phyloP scores from a whole-genome alignment of 169 alveolate genomes.

The Plasmodium cynomolgi region DNA sequence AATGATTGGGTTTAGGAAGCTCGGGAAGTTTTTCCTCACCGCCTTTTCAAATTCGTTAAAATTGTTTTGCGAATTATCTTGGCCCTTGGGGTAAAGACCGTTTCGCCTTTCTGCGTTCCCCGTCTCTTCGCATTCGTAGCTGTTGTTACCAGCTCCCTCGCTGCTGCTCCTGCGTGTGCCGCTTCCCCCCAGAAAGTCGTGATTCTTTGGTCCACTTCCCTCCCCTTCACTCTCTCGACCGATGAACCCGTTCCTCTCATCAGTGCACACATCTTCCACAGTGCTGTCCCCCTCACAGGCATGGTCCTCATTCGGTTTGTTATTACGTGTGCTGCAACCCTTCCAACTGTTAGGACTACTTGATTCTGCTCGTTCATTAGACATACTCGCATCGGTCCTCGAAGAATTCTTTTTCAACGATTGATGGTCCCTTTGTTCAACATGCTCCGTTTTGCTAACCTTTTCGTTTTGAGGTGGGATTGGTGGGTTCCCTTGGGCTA shows the following conservation, averaged over 20 bases:
- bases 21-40: conserved; percentile 61
- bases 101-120: not conserved
- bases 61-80: conserved; percentile 22
- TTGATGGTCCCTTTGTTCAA: not conserved
- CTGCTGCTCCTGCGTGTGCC: not conserved
- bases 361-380: not conserved
- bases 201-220: not conserved
- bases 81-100: not conserved
- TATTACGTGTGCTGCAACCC: not conserved
- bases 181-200: not conserved
- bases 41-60: conserved; percentile 70
- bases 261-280: not conserved
- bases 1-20: conserved; percentile 54
- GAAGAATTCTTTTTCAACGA: not conserved
- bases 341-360: not conserved
- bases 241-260: not conserved
- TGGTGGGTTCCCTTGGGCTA: not conserved
- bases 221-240: not conserved
- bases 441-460: not conserved
- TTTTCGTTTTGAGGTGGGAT: not conserved
- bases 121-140: not conserved
- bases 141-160: not conserved
- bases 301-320: not conserved
- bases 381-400: not conserved
- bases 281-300: conserved; percentile 6